Percentiles rank a stretch among this genome's conserved stretches.
These are phyloP conservation scores for Entoloma clypeatum DNA, from an alignment of 1,284 basidiomycete genomes.

Conservation along the genomic window DNA sequence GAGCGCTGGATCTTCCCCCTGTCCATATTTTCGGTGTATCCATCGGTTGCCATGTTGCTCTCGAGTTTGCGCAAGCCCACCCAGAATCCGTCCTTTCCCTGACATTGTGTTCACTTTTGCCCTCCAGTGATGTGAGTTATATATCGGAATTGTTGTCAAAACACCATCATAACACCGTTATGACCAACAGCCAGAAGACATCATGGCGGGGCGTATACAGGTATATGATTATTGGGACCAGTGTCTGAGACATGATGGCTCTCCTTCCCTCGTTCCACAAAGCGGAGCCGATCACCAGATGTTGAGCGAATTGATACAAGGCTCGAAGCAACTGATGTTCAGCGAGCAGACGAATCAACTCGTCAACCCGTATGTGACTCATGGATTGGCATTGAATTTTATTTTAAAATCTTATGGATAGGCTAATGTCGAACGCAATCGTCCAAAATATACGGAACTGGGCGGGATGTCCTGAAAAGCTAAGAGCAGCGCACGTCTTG, in stretches of 20 bases:
- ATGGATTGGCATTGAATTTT: not conserved
- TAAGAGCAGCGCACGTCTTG: not conserved
- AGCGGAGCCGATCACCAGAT: constrained; percentile 8
- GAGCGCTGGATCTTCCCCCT: constrained; percentile 30
- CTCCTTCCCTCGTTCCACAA: not conserved
- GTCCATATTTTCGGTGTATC: constrained; percentile 28
- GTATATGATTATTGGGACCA: too few relatives aligned
- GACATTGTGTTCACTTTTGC: constrained; percentile 12
- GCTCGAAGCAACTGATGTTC: constrained; percentile 6
- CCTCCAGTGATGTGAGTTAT: constrained; percentile 12
- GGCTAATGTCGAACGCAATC: constrained; percentile 1
- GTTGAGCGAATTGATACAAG: constrained; percentile 4
- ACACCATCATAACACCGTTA: not conserved
- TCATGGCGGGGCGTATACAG: constrained; percentile 5
- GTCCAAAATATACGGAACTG: constrained; percentile 2
- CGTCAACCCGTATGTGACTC: constrained; percentile 5
- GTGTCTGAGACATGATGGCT: not conserved
- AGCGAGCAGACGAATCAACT: constrained; percentile 8
- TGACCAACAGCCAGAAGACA: constrained; percentile 12
- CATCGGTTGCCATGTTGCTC: constrained; percentile 14
- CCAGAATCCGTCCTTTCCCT: constrained; percentile 13
- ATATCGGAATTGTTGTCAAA: not conserved
- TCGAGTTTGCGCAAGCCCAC: constrained; percentile 12
- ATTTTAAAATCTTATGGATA: not conserved
- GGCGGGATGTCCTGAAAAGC: constrained; percentile 9